A percentile compares a stretch with the other conserved stretches of the same genome.
phyloP scores from a whole-genome alignment of 805 yeast genomes.

The Saccharomycopsis selenospora region DNA sequence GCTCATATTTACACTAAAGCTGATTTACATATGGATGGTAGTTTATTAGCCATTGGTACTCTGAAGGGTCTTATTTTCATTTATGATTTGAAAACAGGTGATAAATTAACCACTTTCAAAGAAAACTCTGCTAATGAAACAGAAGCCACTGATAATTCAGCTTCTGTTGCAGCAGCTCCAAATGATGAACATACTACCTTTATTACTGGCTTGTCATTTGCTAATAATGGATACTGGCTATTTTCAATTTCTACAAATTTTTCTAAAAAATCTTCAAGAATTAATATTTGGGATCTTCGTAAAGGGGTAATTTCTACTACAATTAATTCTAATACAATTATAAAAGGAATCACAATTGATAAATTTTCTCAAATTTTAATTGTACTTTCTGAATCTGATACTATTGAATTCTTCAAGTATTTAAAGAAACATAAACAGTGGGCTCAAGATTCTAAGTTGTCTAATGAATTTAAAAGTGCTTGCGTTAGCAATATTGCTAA shows the following conservation, averaged over 20 bases:
- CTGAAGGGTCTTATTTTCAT: conserved; percentile 31
- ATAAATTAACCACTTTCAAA: conserved; percentile 30
- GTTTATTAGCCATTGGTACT: conserved; percentile 35
- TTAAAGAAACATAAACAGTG: conserved; percentile 19
- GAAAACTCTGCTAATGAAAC: conserved; percentile 9
- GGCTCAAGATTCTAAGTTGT: conserved; percentile 10
- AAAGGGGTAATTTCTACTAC: conserved; percentile 26
- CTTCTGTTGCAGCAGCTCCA: too few relatives aligned
- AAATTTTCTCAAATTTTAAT: conserved; percentile 17
- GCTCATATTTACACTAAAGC: conserved; percentile 21
- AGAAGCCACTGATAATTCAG: conserved; percentile 18
- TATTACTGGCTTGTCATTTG: conserved; percentile 41
- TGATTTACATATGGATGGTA: conserved; percentile 43
- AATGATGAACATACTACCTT: too few relatives aligned
- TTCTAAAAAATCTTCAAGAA: conserved; percentile 19
- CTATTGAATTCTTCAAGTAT: conserved; percentile 18
- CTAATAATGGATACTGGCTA: conserved; percentile 61
- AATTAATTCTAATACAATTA: conserved; percentile 9
- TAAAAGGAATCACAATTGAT: conserved; percentile 14
- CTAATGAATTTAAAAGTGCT: conserved; percentile 2
- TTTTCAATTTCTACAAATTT: conserved; percentile 29
- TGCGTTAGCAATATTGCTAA: background rate
- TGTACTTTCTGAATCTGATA: conserved; percentile 9
- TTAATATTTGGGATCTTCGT: conserved; percentile 45
- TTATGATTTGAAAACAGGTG: conserved; percentile 34